Evolutionary conservation across 768 basidiomycete genomes (phyloP), one percentile per base, ranked within the genome.

Genomic region (Rhizopogon rudus): DNA sequence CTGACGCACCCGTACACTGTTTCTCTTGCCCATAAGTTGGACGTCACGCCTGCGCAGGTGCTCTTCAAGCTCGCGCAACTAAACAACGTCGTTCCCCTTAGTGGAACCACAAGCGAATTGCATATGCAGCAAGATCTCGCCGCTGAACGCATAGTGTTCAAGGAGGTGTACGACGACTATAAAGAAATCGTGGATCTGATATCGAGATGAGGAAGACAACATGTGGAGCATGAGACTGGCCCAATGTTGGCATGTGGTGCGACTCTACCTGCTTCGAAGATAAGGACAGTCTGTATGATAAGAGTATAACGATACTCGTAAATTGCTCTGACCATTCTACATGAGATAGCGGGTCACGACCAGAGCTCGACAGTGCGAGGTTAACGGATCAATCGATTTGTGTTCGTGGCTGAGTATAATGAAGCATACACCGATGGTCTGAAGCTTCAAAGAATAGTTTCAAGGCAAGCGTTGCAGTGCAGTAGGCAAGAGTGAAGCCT

Each of bases 71-170:
- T 92, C 43, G 85, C 84, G 7, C 86, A 91, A 64, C 65, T 77
- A 25, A 76, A 81, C 55, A 84, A 81, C 2, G 78, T 93, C 57
- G 80, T 79, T 0, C 91, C 92, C 0, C 69, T 94, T 41, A 86
- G 86, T 33, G 92, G 92, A 3, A 91, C 90, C 10, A 87, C 81
- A 0, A 77, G 77, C 54, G 77, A 82, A 55, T 55, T 71, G 22
- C 88, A 91, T 59, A 90, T 90, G 84, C 69, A 72, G 39, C 81
- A 91, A 56, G 87, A 83, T 54, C 69, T 89, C 17, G 75, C 73
- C 1, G 77, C 71, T 3, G 76, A 74, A 50, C 63, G 65, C 6
- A 64, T 80, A 31, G 63, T 67, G 16, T 63, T 75, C 52, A 63
- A 65, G 42, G 64, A 67, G 6, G 69, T 71, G 3, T 55, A 62